A percentile compares a stretch with the other conserved stretches of the same genome.
These are phyloP conservation scores for Saccharomycopsis crataegensis DNA, from an alignment of 1,139 yeast genomes.

Conservation along the genomic window DNA sequence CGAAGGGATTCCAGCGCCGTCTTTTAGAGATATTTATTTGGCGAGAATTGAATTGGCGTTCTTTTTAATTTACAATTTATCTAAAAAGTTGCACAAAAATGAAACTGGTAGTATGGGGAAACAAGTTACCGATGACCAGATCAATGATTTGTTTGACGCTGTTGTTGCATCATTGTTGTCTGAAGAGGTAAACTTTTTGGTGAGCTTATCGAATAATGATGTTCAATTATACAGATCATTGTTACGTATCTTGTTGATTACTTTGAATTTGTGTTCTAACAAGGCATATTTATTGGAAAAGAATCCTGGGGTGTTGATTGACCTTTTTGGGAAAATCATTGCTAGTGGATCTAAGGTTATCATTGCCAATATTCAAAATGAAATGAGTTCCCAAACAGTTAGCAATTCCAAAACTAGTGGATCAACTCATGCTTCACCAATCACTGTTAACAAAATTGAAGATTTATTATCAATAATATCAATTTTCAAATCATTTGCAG, in stretches of 20 bases:
- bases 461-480: constrained; percentile 61
- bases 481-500: constrained; percentile 50
- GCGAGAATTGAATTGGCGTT: constrained; percentile 68
- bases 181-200: constrained; percentile 38
- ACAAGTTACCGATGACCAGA: constrained; percentile 24
- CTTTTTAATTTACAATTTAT: constrained; percentile 46
- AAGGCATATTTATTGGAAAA: constrained; percentile 39
- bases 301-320: constrained; percentile 44
- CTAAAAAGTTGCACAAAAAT: constrained; percentile 26
- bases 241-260: constrained; percentile 47
- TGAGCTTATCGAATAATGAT: constrained; percentile 33
- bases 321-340: constrained; percentile 51
- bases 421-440: constrained; percentile 22
- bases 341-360: constrained; percentile 51
- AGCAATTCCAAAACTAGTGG: constrained; percentile 19
- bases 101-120: constrained; percentile 22
- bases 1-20: constrained; percentile 44
- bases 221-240: constrained; percentile 49
- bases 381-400: constrained; percentile 24
- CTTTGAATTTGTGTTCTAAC: constrained; percentile 38
- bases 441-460: constrained; percentile 41
- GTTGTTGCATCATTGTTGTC: constrained; percentile 40
- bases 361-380: constrained; percentile 38
- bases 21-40: constrained; percentile 45
- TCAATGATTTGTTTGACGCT: constrained; percentile 24